Base-by-base conservation (phyloP, 345 rosid genomes). In the Ceriops zippeliana region DNA sequence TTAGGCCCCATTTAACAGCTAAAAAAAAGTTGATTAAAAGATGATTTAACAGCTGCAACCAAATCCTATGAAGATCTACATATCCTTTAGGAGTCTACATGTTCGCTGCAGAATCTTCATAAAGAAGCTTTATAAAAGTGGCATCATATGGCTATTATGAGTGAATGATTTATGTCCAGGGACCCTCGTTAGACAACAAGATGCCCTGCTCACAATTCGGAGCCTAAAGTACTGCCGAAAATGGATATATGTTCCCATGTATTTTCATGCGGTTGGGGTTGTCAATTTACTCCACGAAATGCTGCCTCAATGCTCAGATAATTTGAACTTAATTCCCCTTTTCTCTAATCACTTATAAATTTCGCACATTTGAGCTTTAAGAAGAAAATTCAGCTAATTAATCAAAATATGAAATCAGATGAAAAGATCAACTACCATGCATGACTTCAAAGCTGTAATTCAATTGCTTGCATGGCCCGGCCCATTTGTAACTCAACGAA, bases 11-110 rank as follows among this genome's bases (percentile, higher is more conserved):
- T 69, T 46, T 63, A 70, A 73, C 78, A 67, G 67, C 63, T 47
- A 62, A 70, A 73, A 73, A 65, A 65, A 30, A 22, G 17, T 58
- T 58, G 69, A 71, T 79, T 68, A 71, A 72, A 71, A 11, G 70
- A 73, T 80, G 83, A 70, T 76, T 75, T 52, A 73, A 65, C 70
- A 72, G n/a, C 68, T 26, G 54, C 75, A n/a, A 62, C 75, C 35
- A 30, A 63, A 70, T 73, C 58, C 51, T 47, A 47, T 37, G 69
- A 76, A 72, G 63, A 61, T 69, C 35, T 63, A 63, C 71, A 57
- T 62, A 16, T 69, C 24, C 51, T 52, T 34, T 21, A 38, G 30
- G 32, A 68, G n/a, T 7, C 15, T 37, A 20, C 35, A 32, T 26
- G 27, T 49, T 66, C 34, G 63, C 35, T 32, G 21, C 62, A 46